These are phyloP conservation scores for Cladosporium sp. DNA, from an alignment of 2,329 filamentous ascomycete species.

Conservation along the genomic window DNA sequence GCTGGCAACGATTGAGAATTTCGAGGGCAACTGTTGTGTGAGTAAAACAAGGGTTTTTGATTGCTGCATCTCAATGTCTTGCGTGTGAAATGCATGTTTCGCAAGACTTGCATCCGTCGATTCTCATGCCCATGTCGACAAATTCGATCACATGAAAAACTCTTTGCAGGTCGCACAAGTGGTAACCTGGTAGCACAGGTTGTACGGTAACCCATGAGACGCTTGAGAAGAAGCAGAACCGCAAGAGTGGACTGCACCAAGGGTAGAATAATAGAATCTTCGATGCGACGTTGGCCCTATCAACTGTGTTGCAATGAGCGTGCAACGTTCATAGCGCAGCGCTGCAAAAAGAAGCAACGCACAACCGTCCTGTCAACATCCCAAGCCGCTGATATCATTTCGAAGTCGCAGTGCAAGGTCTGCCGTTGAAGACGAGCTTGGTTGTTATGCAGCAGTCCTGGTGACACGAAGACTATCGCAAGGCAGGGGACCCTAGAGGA, in stretches of 20 bases:
- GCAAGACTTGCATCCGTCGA: neutral
- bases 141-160: neutral
- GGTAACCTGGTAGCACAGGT: neutral
- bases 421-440: neutral
- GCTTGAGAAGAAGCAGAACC: neutral
- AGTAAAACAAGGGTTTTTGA: neutral
- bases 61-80: constrained; percentile 12
- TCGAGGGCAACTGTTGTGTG: neutral
- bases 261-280: neutral
- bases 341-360: constrained; percentile 2
- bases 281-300: constrained; percentile 12
- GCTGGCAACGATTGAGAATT: constrained; percentile 3
- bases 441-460: neutral
- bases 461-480: neutral
- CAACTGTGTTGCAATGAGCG: neutral
- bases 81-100: neutral
- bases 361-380: constrained; percentile 9
- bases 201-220: neutral
- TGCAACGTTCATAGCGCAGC: constrained; percentile 3
- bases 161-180: neutral
- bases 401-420: constrained; percentile 8
- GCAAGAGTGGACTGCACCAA: neutral
- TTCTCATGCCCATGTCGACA: neutral
- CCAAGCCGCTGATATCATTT: constrained; percentile 17
- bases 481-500: constrained; percentile 4